Base-by-base conservation (phyloP, 768 basidiomycete species). In the Vararia minispora region DNA sequence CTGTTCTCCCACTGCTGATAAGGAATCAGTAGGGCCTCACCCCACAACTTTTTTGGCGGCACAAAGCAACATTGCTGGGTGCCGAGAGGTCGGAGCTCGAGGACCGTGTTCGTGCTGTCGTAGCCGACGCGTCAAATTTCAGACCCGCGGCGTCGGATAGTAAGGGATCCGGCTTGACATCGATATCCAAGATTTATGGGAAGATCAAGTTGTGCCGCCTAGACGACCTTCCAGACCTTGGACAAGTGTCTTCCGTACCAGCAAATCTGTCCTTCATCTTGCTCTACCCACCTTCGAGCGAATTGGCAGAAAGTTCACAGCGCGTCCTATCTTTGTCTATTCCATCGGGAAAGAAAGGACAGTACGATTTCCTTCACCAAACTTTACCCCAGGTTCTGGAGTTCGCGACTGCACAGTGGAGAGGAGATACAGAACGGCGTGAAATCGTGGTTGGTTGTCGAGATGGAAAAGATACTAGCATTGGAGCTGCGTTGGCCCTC, bases 31-130 rank as follows among this genome's bases (percentile, higher is more conserved):
- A 88, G 82, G 88, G 88, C 4, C 60, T 94, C 39, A 86, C 77
- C 1, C 82, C 91, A 0, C 46, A 53, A 2, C 37, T 79, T 11
- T 94, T 83, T 55, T 92, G 90, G 84, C 45, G 41, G 20, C 55
- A 87, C 48, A 62, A 61, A 21, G 51, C 58, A 2, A 49, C 46
- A 6, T 58, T 94, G 5, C 56, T 90, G 12, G 23, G 49, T 0
- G 55, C 69, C 1, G 50, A 56, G 6, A 65, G 80, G 17, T 55
- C 65, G 0, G 64, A 70, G 2, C 64, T 92, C 3, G 63, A 69
- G 3, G 52, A 50, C 4, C 32, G 78, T 5, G 67, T 80, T 21
- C 17, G 29, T 2, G 39, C 35, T 2, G 31, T 61, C 14, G 50
- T 58, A 6, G 29, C 39, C 3, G 13, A 23, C 3, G 42, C 11